phyloP scores from a whole-genome alignment of 352 stramenopile genomes.

The Globisporangium emineosum region DNA sequence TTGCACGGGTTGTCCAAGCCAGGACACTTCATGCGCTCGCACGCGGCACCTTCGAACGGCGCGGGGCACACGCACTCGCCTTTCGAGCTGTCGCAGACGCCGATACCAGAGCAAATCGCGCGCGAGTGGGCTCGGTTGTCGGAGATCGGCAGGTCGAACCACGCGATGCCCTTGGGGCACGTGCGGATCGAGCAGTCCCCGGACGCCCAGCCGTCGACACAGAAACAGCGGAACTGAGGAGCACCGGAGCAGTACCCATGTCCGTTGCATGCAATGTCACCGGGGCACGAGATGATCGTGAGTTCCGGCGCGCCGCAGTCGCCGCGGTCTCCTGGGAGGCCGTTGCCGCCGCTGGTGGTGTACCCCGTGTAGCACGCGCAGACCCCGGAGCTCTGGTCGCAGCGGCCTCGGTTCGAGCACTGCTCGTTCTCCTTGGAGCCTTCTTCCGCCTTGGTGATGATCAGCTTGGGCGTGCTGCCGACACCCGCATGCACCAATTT shows the following conservation, averaged over 20 bases:
- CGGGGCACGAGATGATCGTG: slow-evolving; percentile 52
- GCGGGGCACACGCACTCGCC: slow-evolving; percentile 61
- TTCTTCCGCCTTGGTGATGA: slow-evolving; percentile 55
- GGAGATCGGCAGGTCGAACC: slow-evolving; percentile 61
- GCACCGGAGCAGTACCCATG: slow-evolving; percentile 70
- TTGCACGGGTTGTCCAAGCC: slow-evolving; percentile 54
- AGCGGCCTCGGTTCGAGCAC: slow-evolving; percentile 69
- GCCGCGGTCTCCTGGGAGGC: slow-evolving; percentile 48
- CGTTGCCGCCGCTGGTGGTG: slow-evolving; percentile 65
- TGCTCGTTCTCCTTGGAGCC: slow-evolving; percentile 91
- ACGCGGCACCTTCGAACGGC: slow-evolving; percentile 68
- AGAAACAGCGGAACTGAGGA: slow-evolving; percentile 73
- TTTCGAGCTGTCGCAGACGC: slow-evolving; percentile 54
- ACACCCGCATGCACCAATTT: slow-evolving; percentile 53
- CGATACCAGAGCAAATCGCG: slow-evolving; percentile 60
- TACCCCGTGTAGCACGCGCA: slow-evolving; percentile 86
- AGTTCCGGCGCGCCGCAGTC: slow-evolving; percentile 60
- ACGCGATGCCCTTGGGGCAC: slow-evolving; percentile 56
- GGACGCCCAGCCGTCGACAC: slow-evolving; percentile 48
- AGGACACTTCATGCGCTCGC: slow-evolving; percentile 68
- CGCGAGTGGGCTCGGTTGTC: slow-evolving; percentile 55
- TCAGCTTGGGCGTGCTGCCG: slow-evolving; percentile 41
- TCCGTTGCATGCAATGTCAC: slow-evolving; percentile 61
- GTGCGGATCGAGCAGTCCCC: slow-evolving; percentile 72
- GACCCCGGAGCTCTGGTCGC: slow-evolving; percentile 70